Evolutionary conservation across 257 asterid species (phyloP).

Genomic region (Euphrasia confusa): DNA sequence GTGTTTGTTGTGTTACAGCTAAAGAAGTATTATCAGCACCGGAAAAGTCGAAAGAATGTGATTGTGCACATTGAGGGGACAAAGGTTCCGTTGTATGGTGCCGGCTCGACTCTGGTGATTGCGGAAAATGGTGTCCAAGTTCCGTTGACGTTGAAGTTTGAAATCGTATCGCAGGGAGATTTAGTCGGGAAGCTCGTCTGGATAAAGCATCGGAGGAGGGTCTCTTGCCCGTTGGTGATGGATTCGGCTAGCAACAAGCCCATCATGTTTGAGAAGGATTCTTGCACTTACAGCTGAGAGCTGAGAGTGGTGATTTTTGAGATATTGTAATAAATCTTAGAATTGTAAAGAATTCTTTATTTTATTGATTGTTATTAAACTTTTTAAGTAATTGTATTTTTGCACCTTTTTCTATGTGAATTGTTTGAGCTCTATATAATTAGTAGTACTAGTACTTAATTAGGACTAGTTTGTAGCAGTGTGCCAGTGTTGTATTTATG

Average conservation of each 20-base stretch:
- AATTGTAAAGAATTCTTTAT: background rate
- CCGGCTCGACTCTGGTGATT: slow-evolving; percentile 53
- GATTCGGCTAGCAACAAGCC: slow-evolving; percentile 69
- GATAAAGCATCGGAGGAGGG: slow-evolving; percentile 44
- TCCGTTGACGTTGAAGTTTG: slow-evolving; percentile 62
- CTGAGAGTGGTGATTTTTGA: no score
- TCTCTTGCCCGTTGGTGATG: slow-evolving; percentile 63
- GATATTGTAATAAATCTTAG: background rate
- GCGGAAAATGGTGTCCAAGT: slow-evolving; percentile 41
- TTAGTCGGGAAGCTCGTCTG: slow-evolving; percentile 85
- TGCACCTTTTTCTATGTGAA: no score
- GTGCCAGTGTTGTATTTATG: no score
- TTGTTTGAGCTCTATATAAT: no score
- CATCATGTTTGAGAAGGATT: slow-evolving; percentile 53
- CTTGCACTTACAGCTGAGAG: slow-evolving; percentile 58
- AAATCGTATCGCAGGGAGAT: slow-evolving; percentile 56
- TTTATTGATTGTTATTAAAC: no score
- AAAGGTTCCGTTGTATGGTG: slow-evolving; percentile 82
- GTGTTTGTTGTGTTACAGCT: slow-evolving; percentile 35
- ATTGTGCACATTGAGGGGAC: slow-evolving; percentile 64
- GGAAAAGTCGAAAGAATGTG: slow-evolving; percentile 62
- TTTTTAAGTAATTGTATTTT: no score
- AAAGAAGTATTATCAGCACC: slow-evolving; percentile 65
- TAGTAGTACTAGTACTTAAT: no score
- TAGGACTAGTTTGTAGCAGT: no score